Conservation (phyloP, 345 rosid genomes). For the Salix brachista region DNA sequence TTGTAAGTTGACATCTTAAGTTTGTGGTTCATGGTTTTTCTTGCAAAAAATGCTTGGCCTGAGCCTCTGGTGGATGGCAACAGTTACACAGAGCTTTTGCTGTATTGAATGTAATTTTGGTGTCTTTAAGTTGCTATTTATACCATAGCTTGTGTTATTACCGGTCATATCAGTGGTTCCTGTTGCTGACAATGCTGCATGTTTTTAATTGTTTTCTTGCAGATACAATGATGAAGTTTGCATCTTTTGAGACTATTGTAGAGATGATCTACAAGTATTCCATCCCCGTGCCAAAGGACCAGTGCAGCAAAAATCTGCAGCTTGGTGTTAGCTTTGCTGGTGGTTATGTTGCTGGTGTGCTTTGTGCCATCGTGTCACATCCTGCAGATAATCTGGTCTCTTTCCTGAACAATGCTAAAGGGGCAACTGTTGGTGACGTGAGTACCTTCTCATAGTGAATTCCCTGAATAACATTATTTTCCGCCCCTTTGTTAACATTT, state of each 20-base stretch:
- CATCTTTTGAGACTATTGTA: slow-evolving; percentile 88
- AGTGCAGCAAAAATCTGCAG: slow-evolving; percentile 81
- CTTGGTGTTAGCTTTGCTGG: slow-evolving; percentile 95
- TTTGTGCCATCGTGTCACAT: slow-evolving; percentile 86
- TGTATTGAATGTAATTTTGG: background rate
- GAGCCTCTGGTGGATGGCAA: background rate
- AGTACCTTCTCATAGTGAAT: slow-evolving; percentile 16
- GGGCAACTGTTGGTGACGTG: slow-evolving; percentile 96
- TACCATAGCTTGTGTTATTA: background rate
- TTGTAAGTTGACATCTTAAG: too few species aligned
- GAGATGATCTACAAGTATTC: slow-evolving; percentile 84
- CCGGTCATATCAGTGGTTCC: background rate
- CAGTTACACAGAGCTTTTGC: background rate
- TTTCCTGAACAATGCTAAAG: slow-evolving; percentile 96
- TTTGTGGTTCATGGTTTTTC: background rate
- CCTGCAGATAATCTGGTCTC: slow-evolving; percentile 97
- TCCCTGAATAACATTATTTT: background rate
- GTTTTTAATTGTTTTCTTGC: slow-evolving; percentile 10
- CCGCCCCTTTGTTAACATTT: background rate
- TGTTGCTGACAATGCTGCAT: background rate
- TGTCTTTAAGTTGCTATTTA: background rate
- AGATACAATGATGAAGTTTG: slow-evolving; percentile 99
- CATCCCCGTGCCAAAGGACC: slow-evolving; percentile 73
- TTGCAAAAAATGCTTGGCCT: background rate
- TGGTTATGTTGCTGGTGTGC: slow-evolving; percentile 87